Base-by-base conservation (phyloP, 208 protist species). In the Dictyostelium gargantuum region DNA sequence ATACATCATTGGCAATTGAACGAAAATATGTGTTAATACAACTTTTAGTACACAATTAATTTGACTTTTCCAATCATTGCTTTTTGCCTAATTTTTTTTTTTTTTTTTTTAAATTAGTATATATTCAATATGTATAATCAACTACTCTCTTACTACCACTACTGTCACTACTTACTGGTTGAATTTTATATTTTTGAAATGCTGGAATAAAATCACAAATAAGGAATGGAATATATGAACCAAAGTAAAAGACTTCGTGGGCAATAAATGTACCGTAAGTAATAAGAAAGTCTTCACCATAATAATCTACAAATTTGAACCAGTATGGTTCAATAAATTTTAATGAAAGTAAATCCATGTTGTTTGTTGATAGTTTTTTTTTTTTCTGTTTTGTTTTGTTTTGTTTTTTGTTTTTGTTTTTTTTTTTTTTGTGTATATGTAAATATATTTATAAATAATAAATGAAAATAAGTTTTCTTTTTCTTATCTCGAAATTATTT, bases 161-260 rank as follows among this genome's bases (percentile, higher is more conserved):
- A n/a, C n/a, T n/a, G n/a, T 15, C 21, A 10, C 17, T 42, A 93
- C 50, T 54, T 79, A 93, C 93, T 54, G 46, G 79, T 82, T 95
- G 93, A 29, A 95, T 42, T 66, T 95, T 95, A 61, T 95, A 95
- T 44, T 94, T 95, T 80, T 81, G 26, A 19, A 94, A 40, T 15
- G 19, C 29, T n/a, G 93, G 93, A 6, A 95, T 73, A 52, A 91
- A 79, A 66, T 95, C 93, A 48, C 66, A 58, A 9, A 95, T 21
- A 26, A 94, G 44, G 70, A 84, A 95, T 68, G 91, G 91, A 42
- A 95, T 17, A 46, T 66, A 91, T 11, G 74, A 81, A 58, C 44
- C 35, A 66, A 95, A 94, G 29, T 93, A 95, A 61, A 94, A 79
- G n/a, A 84, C 21, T 79, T 95, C 54, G 46, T 95, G 93, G 38